Conservation (phyloP, 768 basidiomycete species). For the Roridomyces roridus region DNA sequence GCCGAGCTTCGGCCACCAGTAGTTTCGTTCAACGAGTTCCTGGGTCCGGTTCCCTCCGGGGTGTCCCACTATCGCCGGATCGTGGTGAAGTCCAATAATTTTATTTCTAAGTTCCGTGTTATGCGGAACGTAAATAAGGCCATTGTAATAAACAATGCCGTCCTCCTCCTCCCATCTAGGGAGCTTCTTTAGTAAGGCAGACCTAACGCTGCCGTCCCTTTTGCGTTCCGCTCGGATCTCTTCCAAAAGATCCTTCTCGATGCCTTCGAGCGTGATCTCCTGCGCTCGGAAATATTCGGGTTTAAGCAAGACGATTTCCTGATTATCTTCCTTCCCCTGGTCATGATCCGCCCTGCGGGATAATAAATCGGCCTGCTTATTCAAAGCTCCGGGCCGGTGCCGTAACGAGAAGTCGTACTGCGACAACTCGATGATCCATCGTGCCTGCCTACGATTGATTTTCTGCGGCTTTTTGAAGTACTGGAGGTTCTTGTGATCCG, state of each 20-base stretch:
- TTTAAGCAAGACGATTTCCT: neutral
- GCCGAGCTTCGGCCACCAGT: too few relatives aligned
- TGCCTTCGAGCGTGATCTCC: neutral
- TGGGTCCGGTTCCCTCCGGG: slow-evolving; percentile 1
- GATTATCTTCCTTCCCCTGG: neutral
- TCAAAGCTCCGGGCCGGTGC: slow-evolving; percentile 2
- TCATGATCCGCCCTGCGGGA: neutral
- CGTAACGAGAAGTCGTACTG: slow-evolving; percentile 24
- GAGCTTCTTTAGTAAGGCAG: slow-evolving; percentile 6
- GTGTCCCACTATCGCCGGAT: neutral
- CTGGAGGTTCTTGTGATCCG: slow-evolving; percentile 32
- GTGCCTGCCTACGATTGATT: slow-evolving; percentile 19
- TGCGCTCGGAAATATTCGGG: neutral
- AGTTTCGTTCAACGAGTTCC: neutral
- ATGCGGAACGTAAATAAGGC: neutral
- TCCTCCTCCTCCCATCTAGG: neutral
- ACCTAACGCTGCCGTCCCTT: too few relatives aligned
- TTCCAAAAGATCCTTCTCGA: too few relatives aligned
- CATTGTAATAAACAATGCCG: neutral
- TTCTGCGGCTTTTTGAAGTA: slow-evolving; percentile 31
- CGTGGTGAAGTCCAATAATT: slow-evolving; percentile 5
- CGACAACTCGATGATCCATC: slow-evolving; percentile 21
- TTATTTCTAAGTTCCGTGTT: slow-evolving; percentile 11
- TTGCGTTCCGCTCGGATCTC: too few relatives aligned
- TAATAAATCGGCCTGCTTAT: too few relatives aligned